Evolutionary conservation across 2,329 filamentous ascomycete species (phyloP).

Genomic region (Fusarium staphyleae): DNA sequence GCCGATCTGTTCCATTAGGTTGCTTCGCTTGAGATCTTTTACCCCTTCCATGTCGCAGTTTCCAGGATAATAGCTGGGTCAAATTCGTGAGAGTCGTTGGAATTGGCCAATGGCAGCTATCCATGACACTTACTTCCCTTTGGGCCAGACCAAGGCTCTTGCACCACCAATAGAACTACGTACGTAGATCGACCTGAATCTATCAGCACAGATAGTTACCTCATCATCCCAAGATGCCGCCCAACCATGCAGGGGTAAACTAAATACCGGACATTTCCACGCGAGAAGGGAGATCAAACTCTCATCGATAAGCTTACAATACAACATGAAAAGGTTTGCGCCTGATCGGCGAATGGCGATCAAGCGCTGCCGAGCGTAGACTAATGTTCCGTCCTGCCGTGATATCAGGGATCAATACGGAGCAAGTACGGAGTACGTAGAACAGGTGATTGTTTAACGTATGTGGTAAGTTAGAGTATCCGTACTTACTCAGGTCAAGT

Average conservation of each 20-base stretch:
- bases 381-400: constrained; percentile 5
- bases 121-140: neutral
- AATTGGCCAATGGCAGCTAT: constrained; percentile 19
- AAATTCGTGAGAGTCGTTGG: constrained; percentile 5
- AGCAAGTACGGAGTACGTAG: no score
- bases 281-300: constrained; percentile 9
- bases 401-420: neutral
- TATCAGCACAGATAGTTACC: constrained; percentile 12
- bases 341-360: constrained; percentile 27
- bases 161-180: no score
- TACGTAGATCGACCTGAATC: constrained; percentile 16
- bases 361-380: constrained; percentile 2
- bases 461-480: no score
- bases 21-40: constrained; percentile 24
- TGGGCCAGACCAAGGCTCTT: neutral
- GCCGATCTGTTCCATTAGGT: constrained; percentile 26
- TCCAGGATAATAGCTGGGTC: constrained; percentile 9
- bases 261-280: constrained; percentile 1
- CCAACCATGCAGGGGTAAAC: constrained; percentile 2
- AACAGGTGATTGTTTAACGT: neutral
- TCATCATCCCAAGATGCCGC: neutral
- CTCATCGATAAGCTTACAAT: neutral
- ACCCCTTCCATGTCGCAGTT: constrained; percentile 11
- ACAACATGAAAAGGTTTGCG: constrained; percentile 11
- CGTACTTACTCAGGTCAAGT: no score